phyloP scores from a whole-genome alignment of 768 basidiomycete species.

The Tulasnella sp. region DNA sequence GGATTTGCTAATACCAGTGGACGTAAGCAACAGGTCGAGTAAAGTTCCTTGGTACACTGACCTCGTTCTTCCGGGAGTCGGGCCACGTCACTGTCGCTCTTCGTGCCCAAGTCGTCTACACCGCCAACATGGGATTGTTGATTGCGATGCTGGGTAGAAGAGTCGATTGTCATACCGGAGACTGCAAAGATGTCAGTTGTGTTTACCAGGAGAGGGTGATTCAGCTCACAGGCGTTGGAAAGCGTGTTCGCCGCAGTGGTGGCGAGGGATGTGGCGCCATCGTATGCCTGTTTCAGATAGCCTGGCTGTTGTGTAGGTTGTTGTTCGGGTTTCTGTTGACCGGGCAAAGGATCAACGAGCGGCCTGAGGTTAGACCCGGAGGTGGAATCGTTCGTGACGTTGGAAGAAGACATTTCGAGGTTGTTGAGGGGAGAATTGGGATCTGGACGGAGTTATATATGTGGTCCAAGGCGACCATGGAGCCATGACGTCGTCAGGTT shows the following conservation, averaged over 20 bases:
- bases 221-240: not conserved
- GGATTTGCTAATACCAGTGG: not conserved
- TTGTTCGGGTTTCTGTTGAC: too few relatives aligned
- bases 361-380: too few relatives aligned
- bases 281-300: not conserved
- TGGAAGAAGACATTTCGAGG: too few relatives aligned
- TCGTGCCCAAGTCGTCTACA: conserved; percentile 4
- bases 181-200: not conserved
- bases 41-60: not conserved
- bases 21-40: not conserved
- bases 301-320: conserved; percentile 8
- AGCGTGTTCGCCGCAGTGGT: not conserved
- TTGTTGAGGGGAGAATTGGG: too few relatives aligned
- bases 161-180: not conserved
- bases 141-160: not conserved
- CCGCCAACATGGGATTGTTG: conserved; percentile 7
- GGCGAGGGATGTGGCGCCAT: not conserved
- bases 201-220: not conserved
- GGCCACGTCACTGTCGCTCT: not conserved
- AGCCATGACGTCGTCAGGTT: too few relatives aligned
- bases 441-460: too few relatives aligned
- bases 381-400: too few relatives aligned
- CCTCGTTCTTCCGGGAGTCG: conserved; percentile 13
- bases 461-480: too few relatives aligned
- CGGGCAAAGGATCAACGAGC: too few relatives aligned